Conservation (phyloP, 2,329 filamentous ascomycete species). For the Fusarium fujikuroi region DNA sequence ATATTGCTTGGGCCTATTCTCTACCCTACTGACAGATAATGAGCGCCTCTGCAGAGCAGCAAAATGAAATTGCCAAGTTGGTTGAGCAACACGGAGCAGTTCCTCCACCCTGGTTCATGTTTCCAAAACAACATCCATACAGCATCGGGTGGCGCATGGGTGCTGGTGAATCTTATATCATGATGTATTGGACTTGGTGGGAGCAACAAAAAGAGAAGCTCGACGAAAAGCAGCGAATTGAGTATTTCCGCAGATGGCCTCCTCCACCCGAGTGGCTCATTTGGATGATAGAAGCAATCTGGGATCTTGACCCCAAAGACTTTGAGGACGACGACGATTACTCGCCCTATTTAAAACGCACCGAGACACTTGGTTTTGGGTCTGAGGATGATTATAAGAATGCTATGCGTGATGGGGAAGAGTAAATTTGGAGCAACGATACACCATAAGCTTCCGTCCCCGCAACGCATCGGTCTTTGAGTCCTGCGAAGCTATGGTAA, state of each 20-base stretch:
- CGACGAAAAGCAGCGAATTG: neutral
- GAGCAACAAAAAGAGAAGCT: neutral
- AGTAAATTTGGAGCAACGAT: neutral
- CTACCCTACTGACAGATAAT: fast-evolving
- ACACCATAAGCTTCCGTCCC: fast-evolving
- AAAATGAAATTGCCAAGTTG: neutral
- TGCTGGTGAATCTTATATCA: neutral
- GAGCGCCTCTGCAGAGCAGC: fast-evolving
- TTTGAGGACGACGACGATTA: neutral
- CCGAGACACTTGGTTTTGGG: neutral
- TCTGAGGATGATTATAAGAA: neutral
- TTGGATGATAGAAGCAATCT: neutral
- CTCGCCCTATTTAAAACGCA: neutral
- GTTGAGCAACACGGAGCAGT: neutral
- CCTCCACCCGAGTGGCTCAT: neutral
- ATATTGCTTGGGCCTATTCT: fast-evolving
- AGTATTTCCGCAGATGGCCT: neutral
- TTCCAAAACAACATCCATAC: neutral
- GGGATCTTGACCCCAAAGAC: neutral
- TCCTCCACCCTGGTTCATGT: neutral
- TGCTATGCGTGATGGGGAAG: neutral
- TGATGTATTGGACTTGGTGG: neutral
- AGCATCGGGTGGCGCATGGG: neutral
- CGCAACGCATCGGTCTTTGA: fast-evolving
- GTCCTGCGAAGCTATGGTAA: neutral